Percentiles rank a stretch among this genome's conserved stretches.
Evolutionary conservation across 176 grass and related monocot genomes (phyloP).

Genomic region (Zoysia pacifica): DNA sequence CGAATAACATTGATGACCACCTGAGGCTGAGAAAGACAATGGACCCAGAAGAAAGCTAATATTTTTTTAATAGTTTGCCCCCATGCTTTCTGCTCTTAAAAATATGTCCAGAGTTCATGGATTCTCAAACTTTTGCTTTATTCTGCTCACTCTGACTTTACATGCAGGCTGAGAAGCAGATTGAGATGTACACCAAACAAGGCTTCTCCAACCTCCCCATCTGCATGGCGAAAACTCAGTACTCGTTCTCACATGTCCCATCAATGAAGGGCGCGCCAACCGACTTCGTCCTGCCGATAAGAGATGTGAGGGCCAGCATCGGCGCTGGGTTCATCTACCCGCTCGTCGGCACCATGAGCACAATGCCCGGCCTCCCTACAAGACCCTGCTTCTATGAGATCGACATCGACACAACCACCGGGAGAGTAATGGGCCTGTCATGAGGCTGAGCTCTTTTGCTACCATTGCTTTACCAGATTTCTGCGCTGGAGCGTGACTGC

Average conservation of each 20-base stretch:
- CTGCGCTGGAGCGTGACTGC: background rate
- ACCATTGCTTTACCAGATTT: background rate
- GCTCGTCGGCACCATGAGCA: conserved; percentile 91
- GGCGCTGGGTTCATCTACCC: conserved; percentile 96
- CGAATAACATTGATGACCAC: background rate
- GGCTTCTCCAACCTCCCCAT: conserved; percentile 92
- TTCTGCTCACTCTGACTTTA: conserved; percentile 22
- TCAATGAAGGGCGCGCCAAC: conserved; percentile 74
- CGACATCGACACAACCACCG: conserved; percentile 70
- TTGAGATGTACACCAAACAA: conserved; percentile 93
- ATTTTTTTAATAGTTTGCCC: background rate
- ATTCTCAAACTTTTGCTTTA: background rate
- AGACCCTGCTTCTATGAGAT: conserved; percentile 96
- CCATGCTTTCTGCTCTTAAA: background rate
- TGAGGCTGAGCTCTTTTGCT: conserved; percentile 22
- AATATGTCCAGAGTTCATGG: background rate
- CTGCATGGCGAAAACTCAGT: conserved; percentile 98
- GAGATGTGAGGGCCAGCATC: conserved; percentile 88
- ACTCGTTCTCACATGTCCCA: conserved; percentile 86
- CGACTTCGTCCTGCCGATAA: conserved; percentile 77
- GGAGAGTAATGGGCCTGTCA: conserved; percentile 77
- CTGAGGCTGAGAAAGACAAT: background rate
- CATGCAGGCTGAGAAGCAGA: conserved; percentile 85
- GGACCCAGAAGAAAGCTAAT: background rate
- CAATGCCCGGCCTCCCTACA: conserved; percentile 93